A percentile compares a stretch with the other conserved stretches of the same genome.
Conservation (phyloP, 2,329 filamentous ascomycete genomes). For the Hypocreales sp. region DNA sequence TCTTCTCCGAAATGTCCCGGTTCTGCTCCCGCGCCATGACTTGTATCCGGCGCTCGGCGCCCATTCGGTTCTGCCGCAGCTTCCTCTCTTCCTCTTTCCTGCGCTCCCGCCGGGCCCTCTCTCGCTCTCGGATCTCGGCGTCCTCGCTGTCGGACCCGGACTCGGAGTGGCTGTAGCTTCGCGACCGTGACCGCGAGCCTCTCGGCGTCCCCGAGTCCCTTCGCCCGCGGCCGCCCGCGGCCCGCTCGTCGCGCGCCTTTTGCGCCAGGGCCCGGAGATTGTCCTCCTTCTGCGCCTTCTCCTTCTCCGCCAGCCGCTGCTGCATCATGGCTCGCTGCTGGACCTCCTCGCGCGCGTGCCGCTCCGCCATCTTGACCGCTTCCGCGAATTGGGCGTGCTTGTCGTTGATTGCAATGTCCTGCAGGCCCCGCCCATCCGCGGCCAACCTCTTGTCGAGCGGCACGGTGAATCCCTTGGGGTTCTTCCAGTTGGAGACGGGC, state of each 20-base stretch:
- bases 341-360: constrained; percentile 90
- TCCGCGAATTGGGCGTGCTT: constrained; percentile 96
- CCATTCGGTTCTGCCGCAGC: constrained; percentile 88
- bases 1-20: constrained; percentile 93
- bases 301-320: constrained; percentile 88
- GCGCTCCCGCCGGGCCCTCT: constrained; percentile 62
- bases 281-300: constrained; percentile 89
- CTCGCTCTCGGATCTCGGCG: constrained; percentile 58
- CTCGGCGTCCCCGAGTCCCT: constrained; percentile 14
- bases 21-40: constrained; percentile 91
- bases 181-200: constrained; percentile 22
- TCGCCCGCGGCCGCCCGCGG: constrained; percentile 31
- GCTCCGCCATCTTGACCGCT: constrained; percentile 83
- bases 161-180: constrained; percentile 33
- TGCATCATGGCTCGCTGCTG: constrained; percentile 89
- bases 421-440: constrained; percentile 78
- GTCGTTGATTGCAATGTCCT: constrained; percentile 94
- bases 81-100: constrained; percentile 77
- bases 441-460: constrained; percentile 90
- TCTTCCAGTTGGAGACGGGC: constrained; percentile 97
- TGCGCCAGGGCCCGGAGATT: constrained; percentile 76
- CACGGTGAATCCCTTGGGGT: constrained; percentile 94
- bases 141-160: constrained; percentile 44
- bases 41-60: constrained; percentile 77
- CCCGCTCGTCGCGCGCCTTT: constrained; percentile 75